These are phyloP conservation scores for Fusarium staphyleae DNA, from an alignment of 2,329 filamentous ascomycete species.

Conservation along the genomic window DNA sequence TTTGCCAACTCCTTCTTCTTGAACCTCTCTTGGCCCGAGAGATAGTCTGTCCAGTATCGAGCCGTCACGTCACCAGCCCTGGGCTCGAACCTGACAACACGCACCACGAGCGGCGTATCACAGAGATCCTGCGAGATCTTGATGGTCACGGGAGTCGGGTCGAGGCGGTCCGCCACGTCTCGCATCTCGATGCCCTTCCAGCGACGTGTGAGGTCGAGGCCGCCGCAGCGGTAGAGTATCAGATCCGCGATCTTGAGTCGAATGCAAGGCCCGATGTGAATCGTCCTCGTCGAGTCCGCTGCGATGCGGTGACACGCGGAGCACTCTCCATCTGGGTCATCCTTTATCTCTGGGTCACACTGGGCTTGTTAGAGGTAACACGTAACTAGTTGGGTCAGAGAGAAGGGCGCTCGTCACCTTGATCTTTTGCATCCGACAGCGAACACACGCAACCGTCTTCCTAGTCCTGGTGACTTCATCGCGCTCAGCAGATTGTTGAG, in stretches of 20 bases:
- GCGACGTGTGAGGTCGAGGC: slow-evolving; percentile 53
- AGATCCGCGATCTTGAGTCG: slow-evolving; percentile 54
- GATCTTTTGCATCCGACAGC: slow-evolving; percentile 35
- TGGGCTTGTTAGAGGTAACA: slow-evolving; percentile 31
- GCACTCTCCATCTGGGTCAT: slow-evolving; percentile 47
- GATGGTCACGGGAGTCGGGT: slow-evolving; percentile 44
- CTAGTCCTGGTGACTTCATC: slow-evolving; percentile 5
- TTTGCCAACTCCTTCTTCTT: slow-evolving; percentile 46
- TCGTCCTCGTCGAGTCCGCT: slow-evolving; percentile 54
- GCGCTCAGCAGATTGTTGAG: slow-evolving; percentile 1
- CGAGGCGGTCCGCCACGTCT: slow-evolving; percentile 49
- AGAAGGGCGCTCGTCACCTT: slow-evolving; percentile 20
- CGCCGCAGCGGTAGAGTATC: slow-evolving; percentile 52
- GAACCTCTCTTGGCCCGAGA: slow-evolving; percentile 33
- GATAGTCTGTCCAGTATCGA: slow-evolving; percentile 49
- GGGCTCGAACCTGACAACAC: slow-evolving; percentile 53
- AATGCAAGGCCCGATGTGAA: slow-evolving; percentile 54
- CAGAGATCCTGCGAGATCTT: slow-evolving; percentile 50
- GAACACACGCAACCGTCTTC: slow-evolving; percentile 24
- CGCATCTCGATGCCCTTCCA: slow-evolving; percentile 52
- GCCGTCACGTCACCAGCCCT: slow-evolving; percentile 47
- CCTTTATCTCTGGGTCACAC: slow-evolving; percentile 48
- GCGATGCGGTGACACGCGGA: slow-evolving; percentile 49
- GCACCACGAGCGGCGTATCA: slow-evolving; percentile 46
- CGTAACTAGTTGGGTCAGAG: too few species aligned